phyloP scores from a whole-genome alignment of 116 monocot genomes.

The Thalassia testudinum region DNA sequence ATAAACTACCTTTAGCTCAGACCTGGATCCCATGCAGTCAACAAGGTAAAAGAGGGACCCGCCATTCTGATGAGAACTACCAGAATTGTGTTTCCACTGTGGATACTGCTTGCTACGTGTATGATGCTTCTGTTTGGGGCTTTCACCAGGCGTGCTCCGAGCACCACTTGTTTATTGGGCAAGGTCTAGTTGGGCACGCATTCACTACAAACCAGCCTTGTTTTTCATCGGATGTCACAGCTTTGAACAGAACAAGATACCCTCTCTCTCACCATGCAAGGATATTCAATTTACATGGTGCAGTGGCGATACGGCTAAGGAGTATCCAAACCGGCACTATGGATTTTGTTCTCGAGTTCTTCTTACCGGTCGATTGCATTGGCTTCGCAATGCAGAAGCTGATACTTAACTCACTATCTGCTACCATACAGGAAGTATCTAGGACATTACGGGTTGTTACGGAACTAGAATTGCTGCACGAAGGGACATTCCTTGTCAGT shows the following conservation, averaged over 20 bases:
- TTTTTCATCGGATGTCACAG: conserved; percentile 41
- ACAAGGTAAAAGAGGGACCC: conserved; percentile 39
- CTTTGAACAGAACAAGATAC: conserved; percentile 39
- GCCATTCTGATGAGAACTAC: conserved; percentile 43
- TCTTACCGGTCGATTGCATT: conserved; percentile 39
- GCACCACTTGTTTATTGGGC: conserved; percentile 58
- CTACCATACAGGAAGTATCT: conserved; percentile 35
- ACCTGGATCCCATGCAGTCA: conserved; percentile 58
- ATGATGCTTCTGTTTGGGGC: conserved; percentile 20
- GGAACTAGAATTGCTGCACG: conserved; percentile 25
- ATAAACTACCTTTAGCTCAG: conserved; percentile 62
- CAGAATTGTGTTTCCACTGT: conserved; percentile 51
- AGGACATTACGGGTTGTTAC: conserved; percentile 29
- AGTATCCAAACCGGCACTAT: conserved; percentile 24
- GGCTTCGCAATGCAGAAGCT: conserved; percentile 29
- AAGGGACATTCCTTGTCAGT: conserved; percentile 6
- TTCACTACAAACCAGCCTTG: conserved; percentile 63
- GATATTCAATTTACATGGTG: conserved; percentile 37
- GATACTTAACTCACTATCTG: conserved; percentile 48
- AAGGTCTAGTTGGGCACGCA: conserved; percentile 57
- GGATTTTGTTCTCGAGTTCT: conserved; percentile 64
- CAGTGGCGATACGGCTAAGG: conserved; percentile 49
- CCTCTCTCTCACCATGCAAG: conserved; percentile 73
- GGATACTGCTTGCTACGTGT: conserved; percentile 45
- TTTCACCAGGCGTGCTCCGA: conserved; percentile 78